phyloP scores from a whole-genome alignment of 768 basidiomycete species.

The Myochromella boudieri region DNA sequence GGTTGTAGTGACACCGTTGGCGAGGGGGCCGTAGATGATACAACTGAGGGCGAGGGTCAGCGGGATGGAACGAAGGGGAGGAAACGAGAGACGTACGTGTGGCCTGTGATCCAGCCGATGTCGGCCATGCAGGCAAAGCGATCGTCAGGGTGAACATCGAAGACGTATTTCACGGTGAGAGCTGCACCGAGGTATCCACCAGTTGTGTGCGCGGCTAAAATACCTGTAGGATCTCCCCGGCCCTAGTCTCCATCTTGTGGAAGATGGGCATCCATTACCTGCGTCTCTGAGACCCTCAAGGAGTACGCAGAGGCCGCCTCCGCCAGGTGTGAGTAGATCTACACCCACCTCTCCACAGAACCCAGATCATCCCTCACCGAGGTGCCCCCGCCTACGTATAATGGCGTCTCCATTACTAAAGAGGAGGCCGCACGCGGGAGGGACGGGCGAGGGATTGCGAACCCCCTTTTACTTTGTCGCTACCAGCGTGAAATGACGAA shows the following conservation, averaged over 20 bases:
- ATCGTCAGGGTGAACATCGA: constrained; percentile 96
- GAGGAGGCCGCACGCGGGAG: constrained; percentile 68
- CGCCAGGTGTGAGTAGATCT: constrained; percentile 1
- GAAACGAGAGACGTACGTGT: no score
- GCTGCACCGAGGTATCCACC: constrained; percentile 92
- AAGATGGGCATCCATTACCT: no score
- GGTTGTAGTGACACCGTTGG: constrained; percentile 79
- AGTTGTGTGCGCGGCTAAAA: constrained; percentile 77
- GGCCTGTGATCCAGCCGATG: constrained; percentile 98
- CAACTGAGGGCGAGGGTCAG: no score
- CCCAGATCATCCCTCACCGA: not conserved
- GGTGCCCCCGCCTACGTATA: no score
- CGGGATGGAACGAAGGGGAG: no score
- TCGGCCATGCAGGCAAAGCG: constrained; percentile 98
- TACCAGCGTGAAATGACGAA: no score
- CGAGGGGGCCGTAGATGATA: constrained; percentile 95
- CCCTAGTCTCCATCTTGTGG: no score
- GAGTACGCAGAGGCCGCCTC: constrained; percentile 18
- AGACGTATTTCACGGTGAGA: constrained; percentile 94
- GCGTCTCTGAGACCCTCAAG: constrained; percentile 30
- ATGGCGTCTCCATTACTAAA: no score
- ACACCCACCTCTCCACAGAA: constrained; percentile 10
- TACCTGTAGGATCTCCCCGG: not conserved
- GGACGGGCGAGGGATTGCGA: no score
- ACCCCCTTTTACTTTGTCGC: no score